Percentiles rank a stretch among this genome's conserved stretches.
Conservation (phyloP, 257 asterid species). For the Solanum sejunctum region DNA sequence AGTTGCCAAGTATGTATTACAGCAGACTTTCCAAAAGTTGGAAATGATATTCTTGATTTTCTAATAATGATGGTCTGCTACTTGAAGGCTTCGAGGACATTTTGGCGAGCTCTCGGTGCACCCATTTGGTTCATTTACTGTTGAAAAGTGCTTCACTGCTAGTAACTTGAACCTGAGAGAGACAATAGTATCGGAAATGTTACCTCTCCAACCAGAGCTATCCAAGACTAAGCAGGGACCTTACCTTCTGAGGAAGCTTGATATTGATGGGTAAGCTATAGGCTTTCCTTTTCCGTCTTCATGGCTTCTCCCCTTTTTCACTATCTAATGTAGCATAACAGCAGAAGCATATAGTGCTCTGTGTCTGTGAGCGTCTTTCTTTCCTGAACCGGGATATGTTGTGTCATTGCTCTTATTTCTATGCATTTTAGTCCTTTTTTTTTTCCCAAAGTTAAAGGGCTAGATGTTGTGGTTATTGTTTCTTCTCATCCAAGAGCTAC, state of each 20-base stretch:
- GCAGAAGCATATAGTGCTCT: not conserved
- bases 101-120: slow-evolving; percentile 83
- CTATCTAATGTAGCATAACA: not conserved
- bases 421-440: not conserved
- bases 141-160: slow-evolving; percentile 73
- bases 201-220: slow-evolving; percentile 57
- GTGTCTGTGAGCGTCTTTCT: not conserved
- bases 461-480: not conserved
- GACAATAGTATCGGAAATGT: slow-evolving; percentile 65
- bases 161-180: slow-evolving; percentile 65
- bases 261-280: slow-evolving; percentile 71
- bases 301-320: not conserved
- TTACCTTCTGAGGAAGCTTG: slow-evolving; percentile 77
- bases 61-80: not conserved
- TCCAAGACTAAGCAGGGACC: slow-evolving; percentile 89
- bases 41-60: not conserved
- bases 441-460: not conserved
- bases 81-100: slow-evolving; percentile 67
- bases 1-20: slow-evolving; percentile 49
- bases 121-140: slow-evolving; percentile 68
- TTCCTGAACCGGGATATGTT: not conserved
- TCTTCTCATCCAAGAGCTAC: not conserved
- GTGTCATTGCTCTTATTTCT: not conserved
- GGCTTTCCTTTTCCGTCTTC: not conserved
- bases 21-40: not conserved